phyloP scores from a whole-genome alignment of 306 rosid genomes.

The Abrus pulchellus region DNA sequence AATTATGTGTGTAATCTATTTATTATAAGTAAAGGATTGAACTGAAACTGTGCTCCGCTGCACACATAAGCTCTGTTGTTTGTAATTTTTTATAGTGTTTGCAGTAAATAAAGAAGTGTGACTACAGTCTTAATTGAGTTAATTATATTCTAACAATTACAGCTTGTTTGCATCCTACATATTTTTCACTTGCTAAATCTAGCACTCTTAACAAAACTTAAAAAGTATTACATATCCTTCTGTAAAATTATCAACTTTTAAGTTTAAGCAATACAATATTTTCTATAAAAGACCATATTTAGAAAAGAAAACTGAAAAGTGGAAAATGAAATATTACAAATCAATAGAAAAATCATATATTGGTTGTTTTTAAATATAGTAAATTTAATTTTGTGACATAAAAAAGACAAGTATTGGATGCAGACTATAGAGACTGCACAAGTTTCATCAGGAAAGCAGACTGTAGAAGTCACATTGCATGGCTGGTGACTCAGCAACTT shows the following conservation, averaged over 20 bases:
- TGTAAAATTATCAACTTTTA: conserved; percentile 6
- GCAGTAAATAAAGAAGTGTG: neutral
- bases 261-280: conserved; percentile 5
- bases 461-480: neutral
- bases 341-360: neutral
- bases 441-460: neutral
- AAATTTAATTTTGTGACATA: conserved; percentile 17
- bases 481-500: neutral
- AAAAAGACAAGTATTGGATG: neutral
- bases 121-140: neutral
- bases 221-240: neutral
- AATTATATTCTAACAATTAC: neutral
- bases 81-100: neutral
- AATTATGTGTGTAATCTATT: neutral
- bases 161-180: neutral
- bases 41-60: neutral
- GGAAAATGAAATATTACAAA: neutral
- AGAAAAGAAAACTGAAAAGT: neutral
- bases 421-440: neutral
- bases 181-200: neutral
- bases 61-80: neutral
- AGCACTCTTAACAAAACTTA: neutral
- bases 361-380: neutral
- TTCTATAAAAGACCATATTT: neutral
- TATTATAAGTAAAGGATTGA: conserved; percentile 9